Conservation (phyloP, 129 eudicot species). For the Escallonia herrerae region DNA sequence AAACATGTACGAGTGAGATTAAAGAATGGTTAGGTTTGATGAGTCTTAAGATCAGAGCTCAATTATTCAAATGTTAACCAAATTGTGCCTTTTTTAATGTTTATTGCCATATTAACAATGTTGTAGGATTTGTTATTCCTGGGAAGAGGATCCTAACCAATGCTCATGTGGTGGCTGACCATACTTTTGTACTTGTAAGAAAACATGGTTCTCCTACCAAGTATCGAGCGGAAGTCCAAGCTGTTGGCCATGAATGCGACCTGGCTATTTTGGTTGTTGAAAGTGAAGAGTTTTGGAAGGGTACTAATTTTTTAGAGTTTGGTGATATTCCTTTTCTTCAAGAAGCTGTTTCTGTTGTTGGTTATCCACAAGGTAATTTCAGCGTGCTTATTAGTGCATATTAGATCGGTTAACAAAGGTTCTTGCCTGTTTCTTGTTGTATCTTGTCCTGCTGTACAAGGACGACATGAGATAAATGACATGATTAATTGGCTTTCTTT, state of each 20-base stretch:
- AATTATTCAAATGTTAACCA: too few relatives aligned
- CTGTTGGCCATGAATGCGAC: conserved; percentile 98
- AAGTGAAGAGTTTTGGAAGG: conserved; percentile 93
- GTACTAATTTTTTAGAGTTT: conserved; percentile 75
- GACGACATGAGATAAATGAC: neutral
- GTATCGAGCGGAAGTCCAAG: conserved; percentile 80
- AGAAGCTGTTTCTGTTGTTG: conserved; percentile 96
- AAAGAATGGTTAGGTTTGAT: too few relatives aligned
- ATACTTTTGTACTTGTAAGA: conserved; percentile 89
- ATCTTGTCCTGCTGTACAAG: neutral
- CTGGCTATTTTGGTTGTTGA: conserved; percentile 81
- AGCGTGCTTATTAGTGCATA: neutral
- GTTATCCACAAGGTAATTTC: conserved; percentile 93
- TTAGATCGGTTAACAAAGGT: neutral
- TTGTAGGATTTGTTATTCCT: conserved; percentile 78
- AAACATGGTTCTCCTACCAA: conserved; percentile 97
- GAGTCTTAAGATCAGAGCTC: too few relatives aligned
- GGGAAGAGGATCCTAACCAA: conserved; percentile 93
- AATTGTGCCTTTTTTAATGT: too few relatives aligned
- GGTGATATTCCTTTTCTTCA: conserved; percentile 93
- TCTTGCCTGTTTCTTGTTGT: neutral
- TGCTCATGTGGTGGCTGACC: conserved; percentile 99
- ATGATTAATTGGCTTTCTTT: too few relatives aligned
- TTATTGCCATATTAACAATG: neutral
- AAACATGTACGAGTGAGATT: too few relatives aligned